These are phyloP conservation scores for Coccomyxa subellipsoidea DNA, from an alignment of 163 green algal species.

Conservation along the genomic window DNA sequence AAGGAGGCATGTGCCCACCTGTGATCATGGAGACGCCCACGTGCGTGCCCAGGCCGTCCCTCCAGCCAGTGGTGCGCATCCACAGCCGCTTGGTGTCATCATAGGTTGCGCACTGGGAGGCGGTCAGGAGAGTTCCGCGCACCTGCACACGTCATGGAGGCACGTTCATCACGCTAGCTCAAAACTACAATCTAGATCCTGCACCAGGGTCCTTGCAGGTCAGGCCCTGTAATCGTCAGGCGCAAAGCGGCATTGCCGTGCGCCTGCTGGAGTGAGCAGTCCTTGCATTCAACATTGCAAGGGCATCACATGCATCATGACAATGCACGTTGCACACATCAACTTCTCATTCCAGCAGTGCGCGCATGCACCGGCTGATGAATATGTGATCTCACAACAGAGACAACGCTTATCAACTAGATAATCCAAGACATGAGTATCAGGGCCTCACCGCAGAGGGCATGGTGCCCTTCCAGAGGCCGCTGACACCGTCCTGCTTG, in stretches of 20 bases:
- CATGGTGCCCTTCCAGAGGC: constrained; percentile 78
- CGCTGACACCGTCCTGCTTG: constrained; percentile 56
- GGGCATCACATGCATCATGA: too few species aligned
- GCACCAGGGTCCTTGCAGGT: too few species aligned
- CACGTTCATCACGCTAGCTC: not conserved
- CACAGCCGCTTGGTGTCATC: constrained; percentile 73
- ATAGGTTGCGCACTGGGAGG: constrained; percentile 80
- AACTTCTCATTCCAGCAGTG: too few species aligned
- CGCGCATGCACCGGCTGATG: too few species aligned
- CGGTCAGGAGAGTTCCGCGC: constrained; percentile 73
- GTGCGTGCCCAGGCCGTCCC: constrained; percentile 60
- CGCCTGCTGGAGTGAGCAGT: too few species aligned
- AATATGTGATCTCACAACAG: too few species aligned
- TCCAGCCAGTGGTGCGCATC: constrained; percentile 40
- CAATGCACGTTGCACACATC: too few species aligned
- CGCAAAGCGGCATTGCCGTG: too few species aligned
- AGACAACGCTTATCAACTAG: too few species aligned
- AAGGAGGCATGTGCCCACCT: constrained; percentile 19
- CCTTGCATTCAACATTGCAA: too few species aligned
- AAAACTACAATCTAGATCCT: not conserved
- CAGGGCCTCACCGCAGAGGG: constrained; percentile 69
- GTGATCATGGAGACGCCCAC: constrained; percentile 50
- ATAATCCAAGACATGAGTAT: too few species aligned
- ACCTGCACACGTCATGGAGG: constrained; percentile 31
- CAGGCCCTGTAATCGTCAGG: too few species aligned